These are phyloP conservation scores for Rhizopogon sp. DNA, from an alignment of 768 basidiomycete species.

Conservation along the genomic window DNA sequence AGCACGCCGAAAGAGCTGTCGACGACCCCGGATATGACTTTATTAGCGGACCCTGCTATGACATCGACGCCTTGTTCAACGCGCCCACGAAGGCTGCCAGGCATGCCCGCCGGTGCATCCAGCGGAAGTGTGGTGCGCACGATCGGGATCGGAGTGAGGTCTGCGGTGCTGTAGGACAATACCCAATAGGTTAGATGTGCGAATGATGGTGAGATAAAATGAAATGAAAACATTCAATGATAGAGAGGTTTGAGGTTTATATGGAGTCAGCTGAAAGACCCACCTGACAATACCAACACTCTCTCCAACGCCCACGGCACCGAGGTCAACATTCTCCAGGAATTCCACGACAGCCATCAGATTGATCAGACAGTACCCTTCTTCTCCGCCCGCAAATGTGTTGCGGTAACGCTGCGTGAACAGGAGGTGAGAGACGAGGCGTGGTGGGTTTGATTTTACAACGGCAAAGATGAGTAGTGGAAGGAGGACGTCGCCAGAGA, in stretches of 20 bases:
- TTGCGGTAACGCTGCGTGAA: constrained; percentile 29
- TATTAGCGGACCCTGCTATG: constrained; percentile 77
- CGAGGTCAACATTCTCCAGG: constrained; percentile 89
- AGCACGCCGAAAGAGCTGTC: constrained; percentile 89
- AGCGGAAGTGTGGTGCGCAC: constrained; percentile 40
- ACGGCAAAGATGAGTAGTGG: constrained; percentile 93
- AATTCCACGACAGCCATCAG: constrained; percentile 95
- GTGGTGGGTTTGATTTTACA: constrained; percentile 86
- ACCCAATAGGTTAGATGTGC: background rate
- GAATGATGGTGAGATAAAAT: background rate
- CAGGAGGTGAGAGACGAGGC: constrained; percentile 55
- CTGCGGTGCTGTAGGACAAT: constrained; percentile 51
- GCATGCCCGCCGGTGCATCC: constrained; percentile 44
- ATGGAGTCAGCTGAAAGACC: constrained; percentile 3
- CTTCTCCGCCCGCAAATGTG: constrained; percentile 60
- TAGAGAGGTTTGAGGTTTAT: background rate
- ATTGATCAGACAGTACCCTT: constrained; percentile 91
- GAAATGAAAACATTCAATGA: constrained; percentile 1
- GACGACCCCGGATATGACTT: constrained; percentile 77
- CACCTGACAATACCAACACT: constrained; percentile 58
- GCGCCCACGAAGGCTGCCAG: constrained; percentile 60
- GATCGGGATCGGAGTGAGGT: constrained; percentile 78
- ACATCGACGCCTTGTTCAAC: constrained; percentile 79
- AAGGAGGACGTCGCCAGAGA: constrained; percentile 86
- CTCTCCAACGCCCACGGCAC: constrained; percentile 58